A percentile compares a stretch with the other conserved stretches of the same genome.
Conservation (phyloP, 176 grass and related monocot genomes). For the Triticum monococcum region DNA sequence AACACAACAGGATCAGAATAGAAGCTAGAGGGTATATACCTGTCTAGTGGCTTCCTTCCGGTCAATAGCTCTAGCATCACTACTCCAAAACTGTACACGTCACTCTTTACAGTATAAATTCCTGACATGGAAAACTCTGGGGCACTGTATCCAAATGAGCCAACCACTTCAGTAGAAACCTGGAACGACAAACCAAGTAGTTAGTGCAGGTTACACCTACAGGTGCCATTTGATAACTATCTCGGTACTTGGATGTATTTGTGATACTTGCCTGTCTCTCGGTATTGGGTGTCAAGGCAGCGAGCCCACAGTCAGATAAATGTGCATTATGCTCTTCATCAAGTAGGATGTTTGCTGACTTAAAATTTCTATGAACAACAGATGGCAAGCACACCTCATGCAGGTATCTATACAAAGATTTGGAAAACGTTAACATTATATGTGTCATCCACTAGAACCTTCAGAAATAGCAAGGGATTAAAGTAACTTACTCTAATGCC, state of each 20-base stretch:
- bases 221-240: constrained; percentile 5
- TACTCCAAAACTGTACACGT: constrained; percentile 98
- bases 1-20: not conserved
- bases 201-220: constrained; percentile 20
- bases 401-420: constrained; percentile 60
- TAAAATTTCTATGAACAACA: constrained; percentile 92
- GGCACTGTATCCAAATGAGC: constrained; percentile 98
- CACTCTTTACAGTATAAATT: constrained; percentile 93
- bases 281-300: constrained; percentile 79
- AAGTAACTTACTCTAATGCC: constrained; percentile 83
- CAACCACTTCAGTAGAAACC: constrained; percentile 82
- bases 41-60: constrained; percentile 91
- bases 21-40: constrained; percentile 43
- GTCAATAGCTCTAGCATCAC: constrained; percentile 98
- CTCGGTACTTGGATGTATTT: not conserved
- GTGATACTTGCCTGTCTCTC: constrained; percentile 76
- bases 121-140: constrained; percentile 98
- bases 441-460: constrained; percentile 13
- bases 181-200: constrained; percentile 34
- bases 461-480: constrained; percentile 2
- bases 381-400: constrained; percentile 98
- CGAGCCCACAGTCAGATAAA: constrained; percentile 93
- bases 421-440: not conserved
- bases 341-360: constrained; percentile 95
- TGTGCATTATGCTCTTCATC: constrained; percentile 93